A percentile compares a stretch with the other conserved stretches of the same genome.
These are phyloP conservation scores for Penicillium freii DNA, from an alignment of 2,329 filamentous ascomycete species.

Conservation along the genomic window DNA sequence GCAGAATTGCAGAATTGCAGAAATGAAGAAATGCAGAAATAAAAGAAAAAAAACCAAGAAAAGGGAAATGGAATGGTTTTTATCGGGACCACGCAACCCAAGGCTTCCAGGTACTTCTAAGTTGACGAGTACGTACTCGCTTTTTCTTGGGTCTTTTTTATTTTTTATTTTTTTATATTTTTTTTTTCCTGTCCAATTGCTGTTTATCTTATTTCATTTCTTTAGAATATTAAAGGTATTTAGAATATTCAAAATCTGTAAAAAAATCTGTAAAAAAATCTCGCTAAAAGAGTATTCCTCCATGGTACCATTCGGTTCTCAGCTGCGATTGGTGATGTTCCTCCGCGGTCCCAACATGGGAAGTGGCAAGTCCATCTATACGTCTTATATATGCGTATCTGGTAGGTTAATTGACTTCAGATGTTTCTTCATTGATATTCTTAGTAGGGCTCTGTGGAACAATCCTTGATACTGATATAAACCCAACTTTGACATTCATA, in stretches of 20 bases:
- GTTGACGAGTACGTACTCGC: not conserved
- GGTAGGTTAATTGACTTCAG: no score
- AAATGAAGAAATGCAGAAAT: not conserved
- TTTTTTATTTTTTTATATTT: not conserved
- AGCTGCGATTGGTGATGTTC: constrained; percentile 19
- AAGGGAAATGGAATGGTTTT: not conserved
- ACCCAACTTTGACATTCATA: not conserved
- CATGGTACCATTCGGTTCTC: constrained; percentile 12
- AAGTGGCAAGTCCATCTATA: not conserved
- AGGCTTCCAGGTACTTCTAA: not conserved
- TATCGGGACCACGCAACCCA: not conserved
- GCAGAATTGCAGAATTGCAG: not conserved
- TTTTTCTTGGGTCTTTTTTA: not conserved
- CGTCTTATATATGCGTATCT: no score
- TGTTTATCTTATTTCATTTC: not conserved
- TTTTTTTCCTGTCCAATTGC: not conserved
- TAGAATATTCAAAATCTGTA: not conserved
- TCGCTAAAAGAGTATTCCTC: not conserved
- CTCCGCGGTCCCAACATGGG: not conserved
- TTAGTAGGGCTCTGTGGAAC: not conserved
- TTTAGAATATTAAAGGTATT: not conserved
- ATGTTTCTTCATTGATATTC: no score
- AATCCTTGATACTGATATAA: not conserved
- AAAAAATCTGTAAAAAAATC: not conserved
- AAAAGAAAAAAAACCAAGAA: not conserved